Evolutionary conservation across 495 filamentous ascomycete species (phyloP).

Genomic region (Aspergillus leporis): DNA sequence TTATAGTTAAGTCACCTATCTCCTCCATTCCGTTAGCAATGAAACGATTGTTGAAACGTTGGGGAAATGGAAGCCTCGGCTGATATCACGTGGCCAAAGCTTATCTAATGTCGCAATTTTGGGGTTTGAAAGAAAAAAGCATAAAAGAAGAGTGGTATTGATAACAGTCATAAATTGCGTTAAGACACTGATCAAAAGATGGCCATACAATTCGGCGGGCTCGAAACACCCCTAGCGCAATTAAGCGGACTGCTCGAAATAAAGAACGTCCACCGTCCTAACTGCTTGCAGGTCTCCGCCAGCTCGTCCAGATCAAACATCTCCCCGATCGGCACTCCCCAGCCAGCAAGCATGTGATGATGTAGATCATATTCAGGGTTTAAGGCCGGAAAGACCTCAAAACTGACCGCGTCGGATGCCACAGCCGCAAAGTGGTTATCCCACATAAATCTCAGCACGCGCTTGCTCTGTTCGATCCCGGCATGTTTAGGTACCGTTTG

Average conservation of each 20-base stretch:
- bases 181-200: conserved; percentile 33
- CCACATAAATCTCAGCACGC: conserved; percentile 66
- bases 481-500: conserved; percentile 52
- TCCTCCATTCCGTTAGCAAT: neutral
- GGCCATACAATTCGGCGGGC: conserved; percentile 51
- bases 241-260: conserved; percentile 66
- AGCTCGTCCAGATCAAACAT: conserved; percentile 64
- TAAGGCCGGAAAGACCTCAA: conserved; percentile 61
- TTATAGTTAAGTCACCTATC: too few species aligned
- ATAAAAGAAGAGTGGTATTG: neutral
- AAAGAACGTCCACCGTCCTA: conserved; percentile 70
- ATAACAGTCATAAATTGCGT: neutral
- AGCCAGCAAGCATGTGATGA: conserved; percentile 64
- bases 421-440: conserved; percentile 70
- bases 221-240: conserved; percentile 46
- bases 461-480: conserved; percentile 64
- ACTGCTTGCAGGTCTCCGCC: conserved; percentile 50
- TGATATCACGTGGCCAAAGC: conserved; percentile 14
- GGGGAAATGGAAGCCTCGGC: conserved; percentile 16
- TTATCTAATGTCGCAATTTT: conserved; percentile 8
- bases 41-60: conserved; percentile 12
- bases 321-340: conserved; percentile 67
- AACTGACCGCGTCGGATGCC: conserved; percentile 64
- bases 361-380: conserved; percentile 59
- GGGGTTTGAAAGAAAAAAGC: neutral